Evolutionary conservation across 2,329 filamentous ascomycete species (phyloP), one percentile per base, ranked within the genome.

Genomic region (Anisogramma anomala): DNA sequence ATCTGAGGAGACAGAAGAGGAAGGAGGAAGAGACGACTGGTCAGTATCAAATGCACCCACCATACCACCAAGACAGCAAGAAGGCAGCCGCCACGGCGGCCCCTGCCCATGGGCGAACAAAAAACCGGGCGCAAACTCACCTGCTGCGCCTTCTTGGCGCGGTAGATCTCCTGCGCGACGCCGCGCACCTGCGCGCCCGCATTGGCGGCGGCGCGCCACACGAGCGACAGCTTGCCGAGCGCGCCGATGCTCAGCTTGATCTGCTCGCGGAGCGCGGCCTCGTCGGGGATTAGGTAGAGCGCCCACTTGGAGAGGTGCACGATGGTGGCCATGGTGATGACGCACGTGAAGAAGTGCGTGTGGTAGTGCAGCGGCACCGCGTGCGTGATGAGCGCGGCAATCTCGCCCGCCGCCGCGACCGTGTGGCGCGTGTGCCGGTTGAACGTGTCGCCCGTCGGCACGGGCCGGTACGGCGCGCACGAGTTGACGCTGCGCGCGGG

Each of bases 291-390:
- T 40, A 72, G 74, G 54, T 74, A 74, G 15, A 79, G 66, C 39
- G 67, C 79, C 76, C 85, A 94, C 48, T 83, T 84, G 41, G 81
- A 84, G 18, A 93, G 69, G 53, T 91, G 84, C 3, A 89, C 82
- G 51, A 88, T 82, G 6, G 84, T 84, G 14, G 81, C 82, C 39
- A 89, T 66, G 1, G 84, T 84, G 36, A 91, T 67, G 28, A 83
- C 79, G 55, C 84, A 91, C 25, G 81, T 84, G 63, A 91, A 87
- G 61, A 89, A 88, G 43, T 86, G 84, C 0, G 78, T 87, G 60
- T 94, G 85, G 23, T 75, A 76, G 4, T 80, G 69, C 2, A 89
- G 65, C 0, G 79, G 72, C 4, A 80, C 76, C 0, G 84, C 82
- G 33, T 93, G 74, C 1, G 82, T 81, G 36, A 86, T 76, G 50